Conservation (phyloP, 1,139 yeast genomes). For the Taiozyma sp. region DNA sequence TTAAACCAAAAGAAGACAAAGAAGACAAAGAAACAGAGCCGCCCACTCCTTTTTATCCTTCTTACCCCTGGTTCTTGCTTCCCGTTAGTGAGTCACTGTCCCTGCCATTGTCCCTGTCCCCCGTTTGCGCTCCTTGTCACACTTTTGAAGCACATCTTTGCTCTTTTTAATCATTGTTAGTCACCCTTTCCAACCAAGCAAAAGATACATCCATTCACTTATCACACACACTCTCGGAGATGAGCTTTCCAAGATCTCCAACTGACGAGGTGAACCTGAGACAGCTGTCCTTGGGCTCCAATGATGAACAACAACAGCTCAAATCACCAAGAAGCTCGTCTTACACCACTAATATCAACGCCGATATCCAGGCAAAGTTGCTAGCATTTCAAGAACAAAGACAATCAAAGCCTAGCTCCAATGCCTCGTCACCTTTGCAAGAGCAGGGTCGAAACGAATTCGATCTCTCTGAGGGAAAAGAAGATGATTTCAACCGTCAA, state of each 20-base stretch:
- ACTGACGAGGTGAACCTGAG: neutral
- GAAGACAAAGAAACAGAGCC: too few relatives aligned
- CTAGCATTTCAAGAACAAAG: slow-evolving; percentile 70
- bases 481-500: neutral
- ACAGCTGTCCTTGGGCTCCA: neutral
- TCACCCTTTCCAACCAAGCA: too few relatives aligned
- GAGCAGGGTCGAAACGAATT: neutral
- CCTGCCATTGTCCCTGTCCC: too few relatives aligned
- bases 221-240: too few relatives aligned
- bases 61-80: too few relatives aligned
- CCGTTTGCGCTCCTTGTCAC: too few relatives aligned
- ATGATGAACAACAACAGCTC: neutral
- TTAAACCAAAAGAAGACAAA: too few relatives aligned
- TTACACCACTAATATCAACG: slow-evolving; percentile 33
- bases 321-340: slow-evolving; percentile 15
- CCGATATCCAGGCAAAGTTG: slow-evolving; percentile 69
- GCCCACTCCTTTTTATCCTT: too few relatives aligned
- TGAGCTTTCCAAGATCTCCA: neutral
- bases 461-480: neutral
- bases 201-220: too few relatives aligned
- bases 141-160: too few relatives aligned
- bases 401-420: slow-evolving; percentile 11
- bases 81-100: too few relatives aligned
- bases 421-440: slow-evolving; percentile 6
- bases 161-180: too few relatives aligned